Conservation (phyloP, 345 rosid species). For the Eucalyptus marginata region DNA sequence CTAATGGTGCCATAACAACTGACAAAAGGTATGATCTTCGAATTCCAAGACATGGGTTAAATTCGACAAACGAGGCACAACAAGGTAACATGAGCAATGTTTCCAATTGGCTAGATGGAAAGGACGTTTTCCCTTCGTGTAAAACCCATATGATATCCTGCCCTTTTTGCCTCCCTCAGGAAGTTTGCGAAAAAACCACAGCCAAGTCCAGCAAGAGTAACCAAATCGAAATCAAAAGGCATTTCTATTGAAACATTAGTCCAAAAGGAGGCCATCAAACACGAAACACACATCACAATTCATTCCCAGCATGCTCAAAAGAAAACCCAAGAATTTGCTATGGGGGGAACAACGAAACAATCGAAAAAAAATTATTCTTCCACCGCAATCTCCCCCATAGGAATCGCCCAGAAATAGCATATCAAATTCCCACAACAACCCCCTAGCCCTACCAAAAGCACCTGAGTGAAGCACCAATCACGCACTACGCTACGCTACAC, state of each 20-base stretch:
- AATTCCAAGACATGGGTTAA: background rate
- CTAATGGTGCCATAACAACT: background rate
- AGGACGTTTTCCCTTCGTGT: background rate
- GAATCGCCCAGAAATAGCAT: background rate
- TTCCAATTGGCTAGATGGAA: background rate
- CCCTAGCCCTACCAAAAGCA: background rate
- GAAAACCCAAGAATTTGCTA: background rate
- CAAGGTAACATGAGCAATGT: background rate
- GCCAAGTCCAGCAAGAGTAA: background rate
- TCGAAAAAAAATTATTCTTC: background rate
- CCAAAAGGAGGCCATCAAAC: background rate
- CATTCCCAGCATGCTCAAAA: background rate
- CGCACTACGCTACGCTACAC: background rate
- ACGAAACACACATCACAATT: background rate
- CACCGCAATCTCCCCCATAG: background rate
- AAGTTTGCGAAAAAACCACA: background rate
- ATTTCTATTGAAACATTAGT: background rate
- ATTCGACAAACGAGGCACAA: background rate
- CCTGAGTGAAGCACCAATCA: background rate
- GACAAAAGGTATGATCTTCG: background rate
- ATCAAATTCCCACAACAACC: background rate
- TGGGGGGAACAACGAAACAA: background rate
- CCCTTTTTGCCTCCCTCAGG: background rate
- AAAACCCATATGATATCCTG: background rate
- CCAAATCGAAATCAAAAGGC: background rate